Evolutionary conservation across 2,329 filamentous ascomycete genomes (phyloP), one percentile per base, ranked within the genome.

Genomic region (Diaporthe velutina): DNA sequence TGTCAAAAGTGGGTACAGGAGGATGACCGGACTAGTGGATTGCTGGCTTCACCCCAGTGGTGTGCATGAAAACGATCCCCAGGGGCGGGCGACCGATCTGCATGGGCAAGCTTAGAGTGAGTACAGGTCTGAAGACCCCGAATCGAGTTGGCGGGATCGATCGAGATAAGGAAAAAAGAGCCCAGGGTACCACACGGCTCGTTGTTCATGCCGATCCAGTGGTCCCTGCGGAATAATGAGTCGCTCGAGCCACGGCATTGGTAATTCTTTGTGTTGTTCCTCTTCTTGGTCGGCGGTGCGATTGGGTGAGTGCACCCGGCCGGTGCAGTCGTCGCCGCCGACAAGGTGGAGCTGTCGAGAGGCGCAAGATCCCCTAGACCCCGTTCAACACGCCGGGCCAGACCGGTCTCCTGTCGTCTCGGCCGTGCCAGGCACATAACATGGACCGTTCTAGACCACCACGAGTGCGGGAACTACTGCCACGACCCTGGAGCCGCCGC

Each of bases 61-160:
- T 30, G 48, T 40, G 45, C n/a, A 8, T 8, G 3, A 10, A 4
- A 17, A 28, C 3, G n/a, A 6, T 15, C n/a, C 17, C n/a, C 8
- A 15, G 6, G 22, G 33, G n/a, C 25, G 17, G 40, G 10, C 60
- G 28, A 33, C 28, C 38, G 25, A 45, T 45, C 38, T 30, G 15
- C 25, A 13, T 30, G 45, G 58, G 38, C 25, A 25, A 25, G 25
- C 25, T 28, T 54, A 64, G 38, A 30, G 35, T 25, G 45, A 15
- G 25, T 45, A 7, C 42, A 25, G 61, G 42, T 50, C n/a, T 15
- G 15, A 19, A 64, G 70, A 64, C 70, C 70, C 70, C 64, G 70
- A 33, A 64, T 54, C 48, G 70, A 25, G 38, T 30, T 19, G 70
- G 33, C 13, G 64, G 48, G 45, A 72, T 72, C 70, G 70, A 72